These are phyloP conservation scores for Gossypium davidsonii DNA, from an alignment of 441 rosid genomes.

Conservation along the genomic window DNA sequence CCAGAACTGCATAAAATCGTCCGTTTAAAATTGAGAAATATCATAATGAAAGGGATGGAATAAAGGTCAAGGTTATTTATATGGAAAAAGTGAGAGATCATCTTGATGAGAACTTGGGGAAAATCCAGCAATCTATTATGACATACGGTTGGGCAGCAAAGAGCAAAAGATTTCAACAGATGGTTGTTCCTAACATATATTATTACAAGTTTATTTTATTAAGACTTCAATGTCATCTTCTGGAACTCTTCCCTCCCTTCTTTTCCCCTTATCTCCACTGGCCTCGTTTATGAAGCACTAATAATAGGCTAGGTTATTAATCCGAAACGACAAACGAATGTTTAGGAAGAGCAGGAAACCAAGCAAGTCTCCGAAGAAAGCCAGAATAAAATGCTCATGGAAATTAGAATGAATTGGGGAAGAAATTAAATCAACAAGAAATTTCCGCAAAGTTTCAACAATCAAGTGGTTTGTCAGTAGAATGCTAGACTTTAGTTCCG, in stretches of 20 bases:
- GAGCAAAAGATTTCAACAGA: not conserved
- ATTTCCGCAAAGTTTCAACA: not conserved
- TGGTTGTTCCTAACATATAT: not conserved
- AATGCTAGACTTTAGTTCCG: not conserved
- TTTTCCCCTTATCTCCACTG: not conserved
- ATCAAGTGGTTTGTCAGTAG: not conserved
- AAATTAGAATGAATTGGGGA: not conserved
- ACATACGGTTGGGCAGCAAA: not conserved
- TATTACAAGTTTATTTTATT: not conserved
- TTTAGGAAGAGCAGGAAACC: not conserved
- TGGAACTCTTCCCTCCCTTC: not conserved
- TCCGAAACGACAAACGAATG: not conserved
- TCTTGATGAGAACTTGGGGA: not conserved
- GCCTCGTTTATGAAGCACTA: not conserved
- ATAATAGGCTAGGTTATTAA: not conserved
- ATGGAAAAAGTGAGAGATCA: not conserved
- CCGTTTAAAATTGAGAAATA: not conserved
- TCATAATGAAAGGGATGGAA: not conserved
- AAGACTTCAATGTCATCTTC: not conserved
- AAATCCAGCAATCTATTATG: not conserved
- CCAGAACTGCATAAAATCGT: slow-evolving; percentile 58
- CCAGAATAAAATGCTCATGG: not conserved
- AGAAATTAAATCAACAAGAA: not conserved
- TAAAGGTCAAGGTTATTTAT: not conserved
- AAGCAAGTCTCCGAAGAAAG: not conserved